Conservation (phyloP, 1,139 yeast species). For the Pichia sp. region DNA sequence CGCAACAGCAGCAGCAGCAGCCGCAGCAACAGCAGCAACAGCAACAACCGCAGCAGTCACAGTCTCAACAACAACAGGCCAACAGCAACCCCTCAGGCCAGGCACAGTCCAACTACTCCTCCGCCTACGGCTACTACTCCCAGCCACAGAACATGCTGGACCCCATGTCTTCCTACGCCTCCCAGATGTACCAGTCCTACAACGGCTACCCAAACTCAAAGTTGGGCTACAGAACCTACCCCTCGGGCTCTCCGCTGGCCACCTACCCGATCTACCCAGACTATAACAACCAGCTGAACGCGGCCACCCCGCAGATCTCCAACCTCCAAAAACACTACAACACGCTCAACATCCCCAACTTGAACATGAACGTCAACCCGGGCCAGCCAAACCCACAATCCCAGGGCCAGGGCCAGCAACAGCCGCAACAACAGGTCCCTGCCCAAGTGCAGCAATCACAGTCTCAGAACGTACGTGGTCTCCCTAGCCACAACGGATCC, state of each 20-base stretch:
- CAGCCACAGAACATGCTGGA: slow-evolving; percentile 1
- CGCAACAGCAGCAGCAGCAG: slow-evolving; percentile 3
- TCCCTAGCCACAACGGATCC: slow-evolving; percentile 3
- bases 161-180: neutral
- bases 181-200: slow-evolving; percentile 3
- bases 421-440: neutral
- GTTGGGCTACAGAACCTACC: slow-evolving; percentile 1
- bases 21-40: neutral
- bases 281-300: neutral
- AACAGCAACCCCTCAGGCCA: slow-evolving; percentile 7
- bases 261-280: slow-evolving; percentile 5
- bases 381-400: neutral
- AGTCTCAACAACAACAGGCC: slow-evolving; percentile 16
- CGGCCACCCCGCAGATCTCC: neutral
- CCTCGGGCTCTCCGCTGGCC: neutral
- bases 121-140: neutral
- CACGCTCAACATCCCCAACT: neutral
- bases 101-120: neutral
- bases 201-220: neutral
- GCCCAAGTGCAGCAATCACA: neutral
- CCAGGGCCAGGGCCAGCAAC: neutral
- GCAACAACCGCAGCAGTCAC: neutral
- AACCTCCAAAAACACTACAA: slow-evolving; percentile 1
- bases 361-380: slow-evolving; percentile 1
- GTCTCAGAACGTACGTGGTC: neutral